phyloP scores from a whole-genome alignment of 2,329 filamentous ascomycete species.

The Curvularia sp. region DNA sequence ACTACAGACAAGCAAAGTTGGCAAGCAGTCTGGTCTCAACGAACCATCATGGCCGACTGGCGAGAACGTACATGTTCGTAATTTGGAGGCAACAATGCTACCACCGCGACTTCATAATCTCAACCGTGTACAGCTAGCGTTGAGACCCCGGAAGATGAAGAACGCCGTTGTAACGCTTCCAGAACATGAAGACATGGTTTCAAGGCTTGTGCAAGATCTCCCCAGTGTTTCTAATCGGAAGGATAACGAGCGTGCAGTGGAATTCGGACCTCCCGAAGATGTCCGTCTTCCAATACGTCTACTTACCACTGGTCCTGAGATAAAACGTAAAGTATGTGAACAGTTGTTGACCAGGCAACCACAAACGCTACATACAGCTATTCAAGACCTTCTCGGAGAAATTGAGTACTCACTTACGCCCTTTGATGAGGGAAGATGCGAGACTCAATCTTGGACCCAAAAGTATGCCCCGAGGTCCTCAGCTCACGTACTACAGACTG shows the following conservation, averaged over 20 bases:
- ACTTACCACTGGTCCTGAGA: slow-evolving; percentile 47
- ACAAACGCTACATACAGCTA: slow-evolving; percentile 60
- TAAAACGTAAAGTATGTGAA: slow-evolving; percentile 49
- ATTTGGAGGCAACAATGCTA: slow-evolving; percentile 18
- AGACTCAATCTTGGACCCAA: slow-evolving; percentile 75
- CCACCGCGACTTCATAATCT: background rate
- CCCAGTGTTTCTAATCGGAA: slow-evolving; percentile 6
- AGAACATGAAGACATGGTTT: slow-evolving; percentile 37
- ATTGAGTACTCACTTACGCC: slow-evolving; percentile 72
- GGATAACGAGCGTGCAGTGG: background rate
- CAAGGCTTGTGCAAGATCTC: slow-evolving; percentile 31
- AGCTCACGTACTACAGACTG: slow-evolving; percentile 75
- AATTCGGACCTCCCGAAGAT: slow-evolving; percentile 31
- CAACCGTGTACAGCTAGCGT: background rate
- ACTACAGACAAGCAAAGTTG: slow-evolving; percentile 32
- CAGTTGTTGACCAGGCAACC: slow-evolving; percentile 23
- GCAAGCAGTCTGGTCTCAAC: slow-evolving; percentile 70
- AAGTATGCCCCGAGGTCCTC: slow-evolving; percentile 81
- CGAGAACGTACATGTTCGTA: slow-evolving; percentile 58
- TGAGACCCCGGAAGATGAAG: slow-evolving; percentile 49
- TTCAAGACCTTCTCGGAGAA: slow-evolving; percentile 65
- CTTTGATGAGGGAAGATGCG: slow-evolving; percentile 80
- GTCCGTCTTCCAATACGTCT: slow-evolving; percentile 47
- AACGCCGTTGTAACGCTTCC: slow-evolving; percentile 40
- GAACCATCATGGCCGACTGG: slow-evolving; percentile 75